A percentile compares a stretch with the other conserved stretches of the same genome.
phyloP scores from a whole-genome alignment of 148 eudicot species.

The Vaccinium corymbosum region DNA sequence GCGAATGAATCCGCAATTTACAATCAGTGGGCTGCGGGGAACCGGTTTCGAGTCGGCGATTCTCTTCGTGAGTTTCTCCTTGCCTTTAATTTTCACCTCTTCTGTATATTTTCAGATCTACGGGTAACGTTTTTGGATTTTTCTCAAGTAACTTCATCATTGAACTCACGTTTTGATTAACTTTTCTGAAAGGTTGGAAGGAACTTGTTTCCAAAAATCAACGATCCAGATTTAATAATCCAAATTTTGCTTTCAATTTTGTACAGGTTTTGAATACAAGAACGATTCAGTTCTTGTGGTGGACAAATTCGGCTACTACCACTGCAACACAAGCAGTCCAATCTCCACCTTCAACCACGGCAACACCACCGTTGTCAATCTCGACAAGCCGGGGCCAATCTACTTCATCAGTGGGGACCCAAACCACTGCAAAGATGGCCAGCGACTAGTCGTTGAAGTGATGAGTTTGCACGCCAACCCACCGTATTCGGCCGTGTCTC shows the following conservation, averaged over 20 bases:
- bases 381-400: conserved; percentile 34
- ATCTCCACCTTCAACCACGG: conserved; percentile 38
- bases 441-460: conserved; percentile 43
- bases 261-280: conserved; percentile 53
- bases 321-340: conserved; percentile 45
- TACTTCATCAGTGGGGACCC: conserved; percentile 59
- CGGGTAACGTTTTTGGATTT: not conserved
- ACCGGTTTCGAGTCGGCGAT: conserved; percentile 59
- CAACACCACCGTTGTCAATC: conserved; percentile 38
- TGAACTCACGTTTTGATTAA: not conserved
- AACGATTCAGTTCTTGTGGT: conserved; percentile 67
- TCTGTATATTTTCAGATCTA: not conserved
- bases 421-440: conserved; percentile 51
- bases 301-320: conserved; percentile 66
- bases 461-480: conserved; percentile 26
- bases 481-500: not conserved
- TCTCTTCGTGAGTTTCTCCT: conserved; percentile 49
- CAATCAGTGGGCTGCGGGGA: conserved; percentile 48
- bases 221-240: too few relatives aligned
- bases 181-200: too few relatives aligned
- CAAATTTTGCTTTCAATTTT: not conserved
- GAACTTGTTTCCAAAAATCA: too few relatives aligned
- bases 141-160: not conserved
- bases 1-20: conserved; percentile 38
- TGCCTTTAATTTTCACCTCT: not conserved